These are phyloP conservation scores for Eucalyptus sp. DNA, from an alignment of 345 rosid species.

Conservation along the genomic window DNA sequence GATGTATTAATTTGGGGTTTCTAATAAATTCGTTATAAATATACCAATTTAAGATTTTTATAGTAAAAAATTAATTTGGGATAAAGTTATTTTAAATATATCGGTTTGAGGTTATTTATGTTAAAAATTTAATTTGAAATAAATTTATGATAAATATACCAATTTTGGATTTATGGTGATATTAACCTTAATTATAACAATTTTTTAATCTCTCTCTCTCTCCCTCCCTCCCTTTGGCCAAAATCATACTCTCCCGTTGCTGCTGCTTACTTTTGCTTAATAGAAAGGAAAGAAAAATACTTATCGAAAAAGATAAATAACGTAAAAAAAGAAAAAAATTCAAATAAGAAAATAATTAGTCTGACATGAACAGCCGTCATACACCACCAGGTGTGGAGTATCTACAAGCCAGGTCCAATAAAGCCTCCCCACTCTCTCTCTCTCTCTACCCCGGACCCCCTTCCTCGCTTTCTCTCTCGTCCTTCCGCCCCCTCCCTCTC, in stretches of 20 bases:
- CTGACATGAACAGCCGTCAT: not conserved
- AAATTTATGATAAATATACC: accelerated
- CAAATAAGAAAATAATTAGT: not conserved
- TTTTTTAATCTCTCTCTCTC: accelerated
- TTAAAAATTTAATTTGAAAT: no score
- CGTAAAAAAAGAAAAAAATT: not conserved
- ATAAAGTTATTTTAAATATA: no score
- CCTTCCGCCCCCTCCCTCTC: constrained; percentile 8
- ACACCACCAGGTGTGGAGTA: not conserved
- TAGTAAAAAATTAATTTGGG: not conserved
- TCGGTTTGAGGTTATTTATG: accelerated
- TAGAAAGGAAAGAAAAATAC: not conserved
- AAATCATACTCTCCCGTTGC: not conserved
- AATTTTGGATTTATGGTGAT: not conserved
- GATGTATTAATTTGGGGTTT: no score
- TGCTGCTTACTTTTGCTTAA: not conserved
- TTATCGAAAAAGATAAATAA: not conserved
- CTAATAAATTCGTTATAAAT: no score
- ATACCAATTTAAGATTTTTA: accelerated
- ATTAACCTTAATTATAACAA: no score
- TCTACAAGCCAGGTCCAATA: not conserved
- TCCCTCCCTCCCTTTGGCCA: not conserved
- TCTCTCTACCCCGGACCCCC: not conserved
- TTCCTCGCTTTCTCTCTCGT: not conserved
- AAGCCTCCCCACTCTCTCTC: not conserved